A percentile compares a stretch with the other conserved stretches of the same genome.
These are phyloP conservation scores for Suhomyces kunorum DNA, from an alignment of 1,139 yeast genomes.

Conservation along the genomic window DNA sequence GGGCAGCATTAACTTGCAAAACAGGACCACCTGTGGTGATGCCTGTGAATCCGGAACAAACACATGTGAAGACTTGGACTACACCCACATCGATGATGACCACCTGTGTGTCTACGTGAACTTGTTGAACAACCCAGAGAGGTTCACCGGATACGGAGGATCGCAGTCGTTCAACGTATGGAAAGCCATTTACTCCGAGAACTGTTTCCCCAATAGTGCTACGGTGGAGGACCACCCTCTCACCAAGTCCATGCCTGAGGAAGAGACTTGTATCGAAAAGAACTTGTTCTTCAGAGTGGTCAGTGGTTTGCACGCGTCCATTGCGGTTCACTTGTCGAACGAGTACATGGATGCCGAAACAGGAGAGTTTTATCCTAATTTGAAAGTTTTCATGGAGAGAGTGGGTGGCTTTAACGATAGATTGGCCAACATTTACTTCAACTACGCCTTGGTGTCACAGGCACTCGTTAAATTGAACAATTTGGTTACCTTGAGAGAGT, in stretches of 20 bases:
- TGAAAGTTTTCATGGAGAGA: constrained; percentile 79
- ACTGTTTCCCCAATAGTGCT: constrained; percentile 67
- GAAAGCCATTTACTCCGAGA: constrained; percentile 89
- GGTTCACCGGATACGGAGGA: constrained; percentile 96
- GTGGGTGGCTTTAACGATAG: constrained; percentile 92
- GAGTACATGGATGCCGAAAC: constrained; percentile 75
- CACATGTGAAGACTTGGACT: constrained; percentile 45
- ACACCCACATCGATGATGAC: constrained; percentile 64
- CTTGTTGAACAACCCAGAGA: constrained; percentile 84
- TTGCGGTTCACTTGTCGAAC: constrained; percentile 88
- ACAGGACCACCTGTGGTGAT: constrained; percentile 8
- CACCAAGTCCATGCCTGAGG: constrained; percentile 35
- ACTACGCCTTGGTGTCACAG: constrained; percentile 84
- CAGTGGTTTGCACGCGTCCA: constrained; percentile 95
- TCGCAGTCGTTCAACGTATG: constrained; percentile 89
- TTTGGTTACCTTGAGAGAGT: constrained; percentile 30
- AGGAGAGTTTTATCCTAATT: constrained; percentile 82
- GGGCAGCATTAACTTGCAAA: constrained; percentile 45
- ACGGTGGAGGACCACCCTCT: constrained; percentile 28
- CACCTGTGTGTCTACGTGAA: constrained; percentile 77
- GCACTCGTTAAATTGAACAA: constrained; percentile 66
- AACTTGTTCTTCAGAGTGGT: constrained; percentile 82
- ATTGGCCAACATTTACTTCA: constrained; percentile 84
- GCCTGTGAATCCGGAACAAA: constrained; percentile 29
- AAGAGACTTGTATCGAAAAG: constrained; percentile 74